phyloP scores from a whole-genome alignment of 2,329 filamentous ascomycete genomes.

The Clarireedia paspali region DNA sequence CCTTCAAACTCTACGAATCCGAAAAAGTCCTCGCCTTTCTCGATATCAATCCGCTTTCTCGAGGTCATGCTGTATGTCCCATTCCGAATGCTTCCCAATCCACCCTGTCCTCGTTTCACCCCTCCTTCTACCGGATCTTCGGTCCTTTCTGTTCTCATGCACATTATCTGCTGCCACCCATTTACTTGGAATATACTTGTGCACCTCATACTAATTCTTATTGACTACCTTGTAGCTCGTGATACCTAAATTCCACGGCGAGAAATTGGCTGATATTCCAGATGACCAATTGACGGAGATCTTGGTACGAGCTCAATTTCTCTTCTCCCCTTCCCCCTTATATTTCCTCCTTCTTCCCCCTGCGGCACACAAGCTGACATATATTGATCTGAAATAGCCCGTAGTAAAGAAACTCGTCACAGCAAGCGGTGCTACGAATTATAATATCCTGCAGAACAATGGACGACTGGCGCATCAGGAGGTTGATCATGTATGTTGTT shows the following conservation, averaged over 20 bases:
- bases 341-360: no score
- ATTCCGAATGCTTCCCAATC: not conserved
- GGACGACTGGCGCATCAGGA: conserved; percentile 84
- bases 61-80: conserved; percentile 73
- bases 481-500: conserved; percentile 71
- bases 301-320: conserved; percentile 45
- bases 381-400: conserved; percentile 39
- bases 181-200: not conserved
- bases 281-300: conserved; percentile 81
- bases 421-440: conserved; percentile 70
- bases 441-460: conserved; percentile 96
- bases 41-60: conserved; percentile 84
- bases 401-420: conserved; percentile 80
- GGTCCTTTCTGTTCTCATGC: not conserved
- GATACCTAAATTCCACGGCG: conserved; percentile 91
- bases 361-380: not conserved
- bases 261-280: conserved; percentile 85
- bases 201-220: not conserved
- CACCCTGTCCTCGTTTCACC: not conserved
- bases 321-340: no score
- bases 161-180: no score
- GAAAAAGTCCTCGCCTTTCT: conserved; percentile 93
- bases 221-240: conserved; percentile 52
- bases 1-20: conserved; percentile 91
- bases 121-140: not conserved